Evolutionary conservation across 352 stramenopile species (phyloP), one percentile per base, ranked within the genome.

Genomic region (Pythium sukuiense): DNA sequence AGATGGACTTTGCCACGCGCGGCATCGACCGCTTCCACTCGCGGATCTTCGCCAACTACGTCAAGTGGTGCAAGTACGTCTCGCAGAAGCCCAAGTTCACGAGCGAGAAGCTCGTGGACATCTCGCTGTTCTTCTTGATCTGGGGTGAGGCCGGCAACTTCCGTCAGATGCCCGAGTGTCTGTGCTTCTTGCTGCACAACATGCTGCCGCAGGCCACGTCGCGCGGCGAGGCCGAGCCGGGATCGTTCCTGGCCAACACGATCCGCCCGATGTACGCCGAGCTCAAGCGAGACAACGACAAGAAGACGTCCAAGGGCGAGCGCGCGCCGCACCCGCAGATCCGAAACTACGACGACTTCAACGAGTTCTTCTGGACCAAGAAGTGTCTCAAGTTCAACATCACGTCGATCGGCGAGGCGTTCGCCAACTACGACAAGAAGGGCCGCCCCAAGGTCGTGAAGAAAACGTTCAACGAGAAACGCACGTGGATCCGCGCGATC

Each of bases 361-460:
- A 95, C 69, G 87, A 95, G 73, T 95, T 93, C 46, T 95, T 95
- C 65, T 95, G 87, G 87, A 89, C 62, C 56, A 93, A 93, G 59
- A 93, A 92, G 59, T 93, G 85, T 41, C 64, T 95, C 39, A 93
- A 92, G 71, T 93, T 78, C 71, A 88, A 91, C 59, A 55, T 70
- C 11, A 80, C 73, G 39, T 85, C 58, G 24, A 93, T 95, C 39
- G 71, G 71, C 32, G 81, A 89, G 57, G 83, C 87, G 9, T 92
- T 95, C 58, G 82, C 58, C 1, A 77, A 89, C 50, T 66, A 88
- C 24, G 83, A 95, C 74, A 92, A 92, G 68, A 95, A 95, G 58
- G 87, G 87, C 3, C 75, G 76, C 24, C 84, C 85, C 8, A 93
- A 95, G 67, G 69, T 84, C 26, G 85, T 90, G 39, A 92, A 92